Conservation (phyloP, 1,284 basidiomycete species). For the Cutaneotrichosporon mucoides region DNA sequence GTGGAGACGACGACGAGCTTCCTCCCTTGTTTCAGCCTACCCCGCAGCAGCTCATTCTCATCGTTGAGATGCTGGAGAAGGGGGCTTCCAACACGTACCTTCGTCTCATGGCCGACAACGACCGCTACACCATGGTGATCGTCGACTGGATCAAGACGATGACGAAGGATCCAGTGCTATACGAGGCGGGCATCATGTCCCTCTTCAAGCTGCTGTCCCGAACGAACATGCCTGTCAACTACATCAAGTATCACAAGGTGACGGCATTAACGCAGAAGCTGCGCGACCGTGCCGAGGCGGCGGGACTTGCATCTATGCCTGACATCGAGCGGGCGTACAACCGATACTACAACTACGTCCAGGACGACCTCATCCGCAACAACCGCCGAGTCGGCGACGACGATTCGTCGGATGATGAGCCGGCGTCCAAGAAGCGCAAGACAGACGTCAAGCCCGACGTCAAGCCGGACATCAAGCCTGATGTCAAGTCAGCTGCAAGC, state of each 20-base stretch:
- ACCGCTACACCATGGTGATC: slow-evolving; percentile 22
- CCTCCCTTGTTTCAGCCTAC: slow-evolving; percentile 19
- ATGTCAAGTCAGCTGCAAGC: not conserved
- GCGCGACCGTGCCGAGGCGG: slow-evolving; percentile 14
- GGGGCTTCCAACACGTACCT: slow-evolving; percentile 27
- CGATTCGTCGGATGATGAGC: not conserved
- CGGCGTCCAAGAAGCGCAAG: slow-evolving; percentile 24
- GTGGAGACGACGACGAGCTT: not conserved
- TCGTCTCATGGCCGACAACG: slow-evolving; percentile 29
- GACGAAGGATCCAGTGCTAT: slow-evolving; percentile 19
- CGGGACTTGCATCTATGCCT: slow-evolving; percentile 5
- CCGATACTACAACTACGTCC: slow-evolving; percentile 16
- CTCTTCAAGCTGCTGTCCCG: slow-evolving; percentile 26
- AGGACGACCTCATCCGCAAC: slow-evolving; percentile 15
- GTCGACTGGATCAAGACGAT: slow-evolving; percentile 25
- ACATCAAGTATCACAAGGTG: slow-evolving; percentile 25
- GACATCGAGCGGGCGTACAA: slow-evolving; percentile 24
- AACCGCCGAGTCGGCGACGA: slow-evolving; percentile 11
- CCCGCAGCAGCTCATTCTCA: slow-evolving; percentile 25
- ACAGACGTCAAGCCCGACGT: slow-evolving; percentile 10
- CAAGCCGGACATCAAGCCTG: not conserved
- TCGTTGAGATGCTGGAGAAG: slow-evolving; percentile 18
- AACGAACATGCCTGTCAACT: slow-evolving; percentile 37
- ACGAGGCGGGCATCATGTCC: slow-evolving; percentile 26
- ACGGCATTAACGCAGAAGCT: slow-evolving; percentile 17